Conservation (phyloP, 1,284 basidiomycete species). For the Pseudozyma flocculosa region DNA sequence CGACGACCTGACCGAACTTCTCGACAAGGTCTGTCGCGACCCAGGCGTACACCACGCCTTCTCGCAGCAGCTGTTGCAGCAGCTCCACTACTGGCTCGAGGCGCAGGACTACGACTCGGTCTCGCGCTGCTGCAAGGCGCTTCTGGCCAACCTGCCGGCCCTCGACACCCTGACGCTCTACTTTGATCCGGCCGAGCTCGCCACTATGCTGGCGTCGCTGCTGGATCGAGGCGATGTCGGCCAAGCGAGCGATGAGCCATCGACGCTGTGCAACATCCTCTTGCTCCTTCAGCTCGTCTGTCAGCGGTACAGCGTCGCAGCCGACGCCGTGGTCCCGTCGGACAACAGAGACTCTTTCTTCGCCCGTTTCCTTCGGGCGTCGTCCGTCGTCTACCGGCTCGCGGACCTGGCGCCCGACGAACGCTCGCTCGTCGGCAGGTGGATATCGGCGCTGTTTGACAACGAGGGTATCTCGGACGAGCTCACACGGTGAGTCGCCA, state of each 20-base stretch:
- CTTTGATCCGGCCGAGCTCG: constrained; percentile 21
- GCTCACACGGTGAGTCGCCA: constrained; percentile 51
- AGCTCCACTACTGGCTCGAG: constrained; percentile 23
- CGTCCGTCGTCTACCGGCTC: constrained; percentile 50
- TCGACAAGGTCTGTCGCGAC: constrained; percentile 25
- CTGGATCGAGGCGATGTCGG: constrained; percentile 29
- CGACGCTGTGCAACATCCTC: constrained; percentile 27
- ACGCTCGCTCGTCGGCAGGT: constrained; percentile 50
- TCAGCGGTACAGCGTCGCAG: constrained; percentile 12
- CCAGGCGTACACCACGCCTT: constrained; percentile 31
- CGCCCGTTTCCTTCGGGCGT: constrained; percentile 32
- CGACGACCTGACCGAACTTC: constrained; percentile 24
- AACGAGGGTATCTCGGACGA: constrained; percentile 60
- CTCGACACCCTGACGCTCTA: constrained; percentile 37
- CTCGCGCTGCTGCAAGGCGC: constrained; percentile 26
- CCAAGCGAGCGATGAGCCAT: constrained; percentile 38
- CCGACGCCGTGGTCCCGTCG: not conserved
- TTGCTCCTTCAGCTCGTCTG: constrained; percentile 34
- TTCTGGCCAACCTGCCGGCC: constrained; percentile 8
- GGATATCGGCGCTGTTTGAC: constrained; percentile 58
- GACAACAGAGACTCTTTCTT: constrained; percentile 13
- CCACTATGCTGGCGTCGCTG: constrained; percentile 19
- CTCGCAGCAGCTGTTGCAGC: constrained; percentile 20
- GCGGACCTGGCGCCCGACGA: constrained; percentile 54
- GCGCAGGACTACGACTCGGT: constrained; percentile 35